phyloP scores from a whole-genome alignment of 23 red algal species.

The Gracilaria domingensis region DNA sequence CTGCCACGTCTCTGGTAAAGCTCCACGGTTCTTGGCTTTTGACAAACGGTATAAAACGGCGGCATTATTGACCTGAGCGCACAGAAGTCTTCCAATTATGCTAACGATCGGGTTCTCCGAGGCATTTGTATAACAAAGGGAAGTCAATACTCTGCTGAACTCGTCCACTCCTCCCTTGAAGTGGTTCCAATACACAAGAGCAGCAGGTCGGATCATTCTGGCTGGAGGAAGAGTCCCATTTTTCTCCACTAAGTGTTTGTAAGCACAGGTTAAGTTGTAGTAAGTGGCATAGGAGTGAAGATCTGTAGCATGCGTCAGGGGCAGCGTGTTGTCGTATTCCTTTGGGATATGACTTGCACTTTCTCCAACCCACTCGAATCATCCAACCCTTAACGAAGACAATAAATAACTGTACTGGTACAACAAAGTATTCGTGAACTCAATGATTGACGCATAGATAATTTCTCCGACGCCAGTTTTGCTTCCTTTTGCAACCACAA shows the following conservation, averaged over 20 bases:
- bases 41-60: not conserved
- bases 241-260: too few species aligned
- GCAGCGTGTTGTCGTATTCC: not conserved
- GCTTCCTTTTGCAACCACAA: not conserved
- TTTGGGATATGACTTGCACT: not conserved
- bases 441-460: not conserved
- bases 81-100: not conserved
- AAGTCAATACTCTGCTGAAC: too few species aligned
- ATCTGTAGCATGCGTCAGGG: not conserved
- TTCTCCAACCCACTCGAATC: constrained; percentile 2
- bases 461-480: not conserved
- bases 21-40: too few species aligned
- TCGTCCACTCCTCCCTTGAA: too few species aligned
- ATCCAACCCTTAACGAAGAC: not conserved
- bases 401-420: not conserved
- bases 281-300: not conserved
- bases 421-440: not conserved
- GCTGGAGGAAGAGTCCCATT: too few species aligned
- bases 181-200: too few species aligned
- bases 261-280: too few species aligned
- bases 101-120: constrained; percentile 11
- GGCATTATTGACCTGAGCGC: not conserved
- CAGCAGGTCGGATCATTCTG: too few species aligned
- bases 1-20: too few species aligned
- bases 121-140: not conserved